These are phyloP conservation scores for Dendryphion nanum DNA, from an alignment of 2,329 filamentous ascomycete genomes.

Conservation along the genomic window DNA sequence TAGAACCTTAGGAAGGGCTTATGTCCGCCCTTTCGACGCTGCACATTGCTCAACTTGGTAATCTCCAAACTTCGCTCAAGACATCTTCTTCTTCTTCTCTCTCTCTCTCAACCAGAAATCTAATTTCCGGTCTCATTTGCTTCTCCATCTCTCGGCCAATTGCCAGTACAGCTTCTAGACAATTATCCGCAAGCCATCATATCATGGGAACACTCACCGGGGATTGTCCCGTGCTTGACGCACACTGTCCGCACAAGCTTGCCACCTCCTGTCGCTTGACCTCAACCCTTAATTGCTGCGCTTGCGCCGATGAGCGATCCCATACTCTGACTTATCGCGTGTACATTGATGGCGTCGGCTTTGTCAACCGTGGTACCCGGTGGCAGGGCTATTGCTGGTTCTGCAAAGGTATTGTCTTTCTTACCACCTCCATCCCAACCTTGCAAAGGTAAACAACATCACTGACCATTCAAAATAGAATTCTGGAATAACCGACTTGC, in stretches of 20 bases:
- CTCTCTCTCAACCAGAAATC: too few species aligned
- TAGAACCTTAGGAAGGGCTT: too few species aligned
- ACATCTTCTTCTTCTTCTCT: too few species aligned
- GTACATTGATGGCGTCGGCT: slow-evolving; percentile 53
- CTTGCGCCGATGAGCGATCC: slow-evolving; percentile 39
- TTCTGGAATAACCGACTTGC: slow-evolving; percentile 50
- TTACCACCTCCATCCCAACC: too few species aligned
- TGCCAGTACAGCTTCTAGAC: too few species aligned
- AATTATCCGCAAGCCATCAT: background rate
- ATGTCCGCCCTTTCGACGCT: too few species aligned
- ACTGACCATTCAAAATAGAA: slow-evolving; percentile 34
- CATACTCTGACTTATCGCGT: slow-evolving; percentile 46
- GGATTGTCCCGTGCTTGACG: slow-evolving; percentile 33
- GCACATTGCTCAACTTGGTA: too few species aligned
- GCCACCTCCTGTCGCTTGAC: slow-evolving; percentile 44
- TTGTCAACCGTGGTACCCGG: slow-evolving; percentile 47
- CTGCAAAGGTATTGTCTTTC: slow-evolving; percentile 42
- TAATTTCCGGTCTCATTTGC: too few species aligned
- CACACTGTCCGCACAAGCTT: slow-evolving; percentile 43
- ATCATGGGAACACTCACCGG: slow-evolving; percentile 42
- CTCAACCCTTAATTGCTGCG: slow-evolving; percentile 40
- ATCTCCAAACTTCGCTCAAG: too few species aligned
- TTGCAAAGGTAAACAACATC: slow-evolving; percentile 2
- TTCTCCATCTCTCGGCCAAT: too few species aligned
- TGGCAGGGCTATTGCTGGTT: slow-evolving; percentile 55